Conservation (phyloP, 257 asterid genomes). For the Leptodermis oblonga region DNA sequence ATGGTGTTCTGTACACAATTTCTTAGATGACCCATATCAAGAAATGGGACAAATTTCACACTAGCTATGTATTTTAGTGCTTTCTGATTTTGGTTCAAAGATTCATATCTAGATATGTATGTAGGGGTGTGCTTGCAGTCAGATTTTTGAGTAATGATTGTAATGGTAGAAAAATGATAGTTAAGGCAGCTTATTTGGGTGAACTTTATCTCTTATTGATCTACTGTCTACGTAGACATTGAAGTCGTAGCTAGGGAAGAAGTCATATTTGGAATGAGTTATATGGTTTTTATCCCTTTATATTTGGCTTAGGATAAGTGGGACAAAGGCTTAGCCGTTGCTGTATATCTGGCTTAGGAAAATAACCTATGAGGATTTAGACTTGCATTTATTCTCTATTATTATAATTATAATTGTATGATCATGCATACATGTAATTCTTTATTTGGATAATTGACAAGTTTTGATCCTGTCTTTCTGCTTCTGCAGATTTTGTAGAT, state of each 20-base stretch:
- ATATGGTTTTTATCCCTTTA: neutral
- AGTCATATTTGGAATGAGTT: neutral
- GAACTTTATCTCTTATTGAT: neutral
- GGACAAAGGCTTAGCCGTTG: neutral
- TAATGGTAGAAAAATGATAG: neutral
- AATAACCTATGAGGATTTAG: neutral
- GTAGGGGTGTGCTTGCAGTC: too few species aligned
- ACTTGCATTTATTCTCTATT: neutral
- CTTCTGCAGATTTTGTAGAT: slow-evolving; percentile 30
- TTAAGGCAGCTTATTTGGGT: neutral
- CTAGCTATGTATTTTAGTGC: too few species aligned
- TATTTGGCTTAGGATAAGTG: too few species aligned
- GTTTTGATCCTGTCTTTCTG: neutral
- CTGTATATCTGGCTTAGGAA: neutral
- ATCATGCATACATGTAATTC: neutral
- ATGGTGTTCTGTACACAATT: too few species aligned
- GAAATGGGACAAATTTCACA: too few species aligned
- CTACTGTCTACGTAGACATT: neutral
- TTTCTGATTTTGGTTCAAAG: neutral
- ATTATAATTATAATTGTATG: neutral
- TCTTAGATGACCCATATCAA: too few species aligned
- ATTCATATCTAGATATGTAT: neutral
- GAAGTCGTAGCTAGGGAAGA: neutral
- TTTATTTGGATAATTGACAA: too few species aligned
- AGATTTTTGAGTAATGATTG: neutral